Base-by-base conservation (phyloP, 2,329 filamentous ascomycete genomes). In the Penicillium aurantiogriseum region DNA sequence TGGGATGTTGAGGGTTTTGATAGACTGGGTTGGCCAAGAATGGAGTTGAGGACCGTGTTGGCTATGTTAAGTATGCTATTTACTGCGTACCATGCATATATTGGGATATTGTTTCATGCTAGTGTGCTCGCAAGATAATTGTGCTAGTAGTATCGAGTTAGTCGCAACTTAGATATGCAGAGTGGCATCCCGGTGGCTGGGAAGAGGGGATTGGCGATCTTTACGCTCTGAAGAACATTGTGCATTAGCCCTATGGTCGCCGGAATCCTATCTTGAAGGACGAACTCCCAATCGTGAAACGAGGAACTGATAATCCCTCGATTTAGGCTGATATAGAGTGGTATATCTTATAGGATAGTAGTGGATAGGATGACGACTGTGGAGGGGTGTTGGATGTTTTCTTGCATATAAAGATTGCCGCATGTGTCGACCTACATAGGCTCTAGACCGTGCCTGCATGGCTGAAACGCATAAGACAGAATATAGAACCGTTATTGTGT, bases 371-470 rank as follows among this genome's bases (percentile, higher is more conserved):
- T 42, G 35, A 47, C 42, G 42, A 56, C 40, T 19, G 21, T 46
- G 42, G 40, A 44, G 15, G 15, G 19, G 17, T 19, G 17, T 29
- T 46, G 4, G 48, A 52, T 47, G n/a, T 53, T 29, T 40, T 11
- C 31, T 42, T 40, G 42, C 44, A 31, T 25, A 21, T 36, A 21
- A 27, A 29, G 17, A 43, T 42, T 57, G 36, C 54, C 49, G 49
- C 31, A 53, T 53, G 23, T 33, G 54, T 53, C 49, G 42, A 57
- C 29, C n/a, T 43, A 57, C 49, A 47, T 46, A n/a, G 27, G 27
- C 17, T 36, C 36, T 13, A 47, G 54, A 57, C 54, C 29, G 49
- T 53, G 36, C 7, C 21, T 27, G 27, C 19, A 29, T 1, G 13
- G 10, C 21, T 40, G 19, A 33, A 21, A 33, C 15, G 40, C 40